Conservation (phyloP, 2,329 filamentous ascomycete species). For the Rhinocladiella mackenziei region DNA sequence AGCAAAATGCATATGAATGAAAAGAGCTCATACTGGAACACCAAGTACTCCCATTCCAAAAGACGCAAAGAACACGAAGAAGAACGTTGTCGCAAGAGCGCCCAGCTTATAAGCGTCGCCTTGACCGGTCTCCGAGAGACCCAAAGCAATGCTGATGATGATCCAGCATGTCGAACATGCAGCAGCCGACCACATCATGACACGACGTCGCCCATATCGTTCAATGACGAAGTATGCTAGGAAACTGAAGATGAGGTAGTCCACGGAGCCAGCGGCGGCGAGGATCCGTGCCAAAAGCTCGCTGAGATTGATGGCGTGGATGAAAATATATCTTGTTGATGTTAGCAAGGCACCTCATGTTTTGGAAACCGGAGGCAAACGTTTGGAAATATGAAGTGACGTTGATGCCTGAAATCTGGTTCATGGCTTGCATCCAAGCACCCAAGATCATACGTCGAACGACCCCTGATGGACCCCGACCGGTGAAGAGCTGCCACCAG, state of each 20-base stretch:
- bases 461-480: slow-evolving; percentile 40
- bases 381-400: slow-evolving; percentile 32
- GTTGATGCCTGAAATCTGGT: slow-evolving; percentile 31
- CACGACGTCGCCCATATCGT: slow-evolving; percentile 45
- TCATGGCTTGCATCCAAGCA: slow-evolving; percentile 41
- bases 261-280: slow-evolving; percentile 45
- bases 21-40: slow-evolving; percentile 29
- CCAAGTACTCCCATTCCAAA: slow-evolving; percentile 41
- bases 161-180: slow-evolving; percentile 50
- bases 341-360: not conserved
- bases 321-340: slow-evolving; percentile 40
- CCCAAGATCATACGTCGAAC: slow-evolving; percentile 45
- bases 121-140: slow-evolving; percentile 38
- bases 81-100: slow-evolving; percentile 48
- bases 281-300: slow-evolving; percentile 40
- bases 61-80: slow-evolving; percentile 40
- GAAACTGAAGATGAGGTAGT: slow-evolving; percentile 45
- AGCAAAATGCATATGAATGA: not conserved
- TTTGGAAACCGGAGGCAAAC: slow-evolving; percentile 1
- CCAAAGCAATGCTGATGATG: slow-evolving; percentile 45
- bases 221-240: slow-evolving; percentile 47
- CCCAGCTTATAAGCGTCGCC: slow-evolving; percentile 44
- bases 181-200: slow-evolving; percentile 48
- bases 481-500: slow-evolving; percentile 45
- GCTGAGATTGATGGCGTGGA: slow-evolving; percentile 40